These are phyloP conservation scores for Rhizophagus clarus DNA, from an alignment of 192 early-diverging fungal genomes.

Conservation along the genomic window DNA sequence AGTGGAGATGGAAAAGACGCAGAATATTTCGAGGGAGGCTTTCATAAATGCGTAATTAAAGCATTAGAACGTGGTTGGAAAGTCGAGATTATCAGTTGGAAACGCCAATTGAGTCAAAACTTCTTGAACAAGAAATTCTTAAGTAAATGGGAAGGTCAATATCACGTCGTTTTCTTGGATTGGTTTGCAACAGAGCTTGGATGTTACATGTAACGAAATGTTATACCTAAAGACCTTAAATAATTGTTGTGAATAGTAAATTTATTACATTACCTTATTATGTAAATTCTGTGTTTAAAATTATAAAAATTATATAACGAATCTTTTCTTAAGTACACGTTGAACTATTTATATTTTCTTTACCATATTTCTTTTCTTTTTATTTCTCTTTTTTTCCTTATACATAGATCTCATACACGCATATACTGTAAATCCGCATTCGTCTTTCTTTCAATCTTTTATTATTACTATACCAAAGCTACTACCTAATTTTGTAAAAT, in stretches of 20 bases:
- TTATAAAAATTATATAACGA: not conserved
- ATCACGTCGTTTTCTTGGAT: constrained; percentile 36
- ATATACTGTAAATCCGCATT: not conserved
- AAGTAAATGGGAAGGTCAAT: constrained; percentile 20
- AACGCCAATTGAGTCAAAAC: constrained; percentile 44
- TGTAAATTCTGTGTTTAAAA: not conserved
- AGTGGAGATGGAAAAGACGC: constrained; percentile 48
- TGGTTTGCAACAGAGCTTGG: constrained; percentile 33
- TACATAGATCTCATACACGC: not conserved
- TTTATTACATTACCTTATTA: not conserved
- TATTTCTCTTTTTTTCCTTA: not conserved
- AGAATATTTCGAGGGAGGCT: constrained; percentile 51
- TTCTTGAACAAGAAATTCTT: constrained; percentile 31
- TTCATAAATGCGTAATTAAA: constrained; percentile 39
- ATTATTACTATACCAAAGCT: not conserved
- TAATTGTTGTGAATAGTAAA: not conserved
- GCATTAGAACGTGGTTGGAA: constrained; percentile 49
- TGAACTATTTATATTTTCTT: not conserved
- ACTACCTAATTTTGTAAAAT: not conserved
- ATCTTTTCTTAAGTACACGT: not conserved
- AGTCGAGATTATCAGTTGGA: constrained; percentile 51
- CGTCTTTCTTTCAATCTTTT: not conserved
- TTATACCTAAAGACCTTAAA: not conserved
- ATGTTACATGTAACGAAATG: not conserved
- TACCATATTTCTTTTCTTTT: not conserved